Percentiles rank a stretch among this genome's conserved stretches.
These are phyloP conservation scores for Colletotrichum lindemuthianum DNA, from an alignment of 2,329 filamentous ascomycete species.

Conservation along the genomic window DNA sequence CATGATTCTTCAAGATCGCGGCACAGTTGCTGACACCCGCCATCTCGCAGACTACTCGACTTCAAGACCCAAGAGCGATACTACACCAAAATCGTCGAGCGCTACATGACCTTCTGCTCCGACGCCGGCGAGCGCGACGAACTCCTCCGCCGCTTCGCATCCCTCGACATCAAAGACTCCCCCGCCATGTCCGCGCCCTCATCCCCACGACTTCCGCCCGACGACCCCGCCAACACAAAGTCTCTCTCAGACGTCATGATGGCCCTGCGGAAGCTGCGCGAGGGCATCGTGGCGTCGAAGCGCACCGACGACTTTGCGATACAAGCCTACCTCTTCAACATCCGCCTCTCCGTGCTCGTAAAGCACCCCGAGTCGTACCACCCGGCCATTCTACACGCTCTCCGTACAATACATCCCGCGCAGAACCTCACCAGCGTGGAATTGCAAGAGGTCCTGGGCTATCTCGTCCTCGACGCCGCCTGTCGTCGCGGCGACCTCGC, in stretches of 20 bases:
- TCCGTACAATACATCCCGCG: slow-evolving; percentile 74
- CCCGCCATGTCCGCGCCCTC: slow-evolving; percentile 31
- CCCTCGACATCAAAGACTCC: slow-evolving; percentile 58
- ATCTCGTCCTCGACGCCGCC: slow-evolving; percentile 87
- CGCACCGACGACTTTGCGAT: slow-evolving; percentile 83
- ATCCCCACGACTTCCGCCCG: slow-evolving; percentile 33
- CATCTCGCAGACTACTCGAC: slow-evolving; percentile 69
- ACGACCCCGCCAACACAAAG: slow-evolving; percentile 56
- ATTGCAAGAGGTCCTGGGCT: slow-evolving; percentile 80
- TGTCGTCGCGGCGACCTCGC: slow-evolving; percentile 82
- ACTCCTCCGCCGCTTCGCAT: slow-evolving; percentile 79
- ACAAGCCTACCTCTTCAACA: slow-evolving; percentile 92
- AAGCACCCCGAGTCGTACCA: slow-evolving; percentile 90
- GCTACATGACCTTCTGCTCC: slow-evolving; percentile 91
- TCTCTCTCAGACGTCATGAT: slow-evolving; percentile 80
- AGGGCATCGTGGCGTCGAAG: slow-evolving; percentile 84
- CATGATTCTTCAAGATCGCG: background rate
- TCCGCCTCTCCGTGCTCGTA: slow-evolving; percentile 83
- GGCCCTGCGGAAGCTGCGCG: slow-evolving; percentile 90
- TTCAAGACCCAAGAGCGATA: slow-evolving; percentile 84
- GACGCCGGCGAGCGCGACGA: slow-evolving; percentile 75
- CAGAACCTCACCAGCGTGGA: slow-evolving; percentile 78
- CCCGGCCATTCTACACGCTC: slow-evolving; percentile 82
- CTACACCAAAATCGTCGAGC: slow-evolving; percentile 86
- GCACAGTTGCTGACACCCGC: slow-evolving; percentile 27